phyloP scores from a whole-genome alignment of 1,284 basidiomycete species.

The Fomitopsis schrenkii region DNA sequence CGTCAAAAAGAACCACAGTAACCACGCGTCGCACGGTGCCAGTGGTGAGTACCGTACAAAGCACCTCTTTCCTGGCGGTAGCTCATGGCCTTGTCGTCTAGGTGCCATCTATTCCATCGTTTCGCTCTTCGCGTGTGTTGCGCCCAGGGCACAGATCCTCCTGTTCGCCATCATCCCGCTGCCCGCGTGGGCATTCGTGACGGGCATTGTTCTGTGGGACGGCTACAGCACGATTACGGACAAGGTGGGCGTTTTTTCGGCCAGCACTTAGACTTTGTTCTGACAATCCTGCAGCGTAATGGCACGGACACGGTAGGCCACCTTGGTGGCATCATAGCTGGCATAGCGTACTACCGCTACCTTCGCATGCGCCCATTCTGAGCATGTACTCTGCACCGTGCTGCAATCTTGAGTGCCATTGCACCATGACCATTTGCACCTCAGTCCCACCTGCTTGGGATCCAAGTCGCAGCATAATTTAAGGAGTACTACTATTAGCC shows the following conservation, averaged over 20 bases:
- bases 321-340: constrained; percentile 73
- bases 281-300: constrained; percentile 31
- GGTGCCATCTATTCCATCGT: constrained; percentile 75
- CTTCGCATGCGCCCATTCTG: constrained; percentile 19
- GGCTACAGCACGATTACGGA: constrained; percentile 42
- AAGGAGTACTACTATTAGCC: neutral
- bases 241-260: constrained; percentile 31
- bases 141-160: constrained; percentile 68
- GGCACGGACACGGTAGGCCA: constrained; percentile 73
- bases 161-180: constrained; percentile 82
- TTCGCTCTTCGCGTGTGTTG: constrained; percentile 66
- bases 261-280: constrained; percentile 15
- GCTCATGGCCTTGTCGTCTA: constrained; percentile 21
- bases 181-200: constrained; percentile 78
- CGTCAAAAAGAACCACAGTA: constrained; percentile 32
- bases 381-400: neutral
- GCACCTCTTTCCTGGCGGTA: neutral
- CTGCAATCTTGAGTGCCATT: neutral
- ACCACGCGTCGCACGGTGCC: constrained; percentile 64
- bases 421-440: neutral
- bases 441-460: neutral
- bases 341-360: constrained; percentile 51
- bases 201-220: constrained; percentile 75
- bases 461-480: neutral
- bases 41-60: constrained; percentile 47